Base-by-base conservation (phyloP, 371 early-diverging fungal species). In the Umbelopsis sp. region DNA sequence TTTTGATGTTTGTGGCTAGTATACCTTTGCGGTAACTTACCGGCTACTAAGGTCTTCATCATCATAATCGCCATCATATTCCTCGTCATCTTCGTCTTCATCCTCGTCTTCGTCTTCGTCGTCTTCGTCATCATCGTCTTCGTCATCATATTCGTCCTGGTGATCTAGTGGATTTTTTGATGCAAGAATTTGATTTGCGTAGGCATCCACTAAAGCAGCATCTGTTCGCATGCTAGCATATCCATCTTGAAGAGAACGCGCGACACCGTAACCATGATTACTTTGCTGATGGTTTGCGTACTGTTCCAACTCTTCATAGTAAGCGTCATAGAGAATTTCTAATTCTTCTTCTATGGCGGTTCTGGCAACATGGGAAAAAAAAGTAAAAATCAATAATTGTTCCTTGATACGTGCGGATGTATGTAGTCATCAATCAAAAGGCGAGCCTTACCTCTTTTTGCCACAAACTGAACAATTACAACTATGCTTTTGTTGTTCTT, bases 401-500 rank as follows among this genome's bases (percentile, higher is more conserved):
- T 1, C 41, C 41, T 1, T 41, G 7, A 7, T 38, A 10, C 10
- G 38, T 41, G 7, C 1, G 7, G 7, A 10, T 10, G 4, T 38
- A 38, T 38, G 41, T 5, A 10, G 41, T 41, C 10, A 14, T 45
- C 18, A 18, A 14, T 45, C 18, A 18, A 68, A 62, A 37, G 4
- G 45, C 7, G 18, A 22, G 66, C 57, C 78, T 63, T 79, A 93
- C 91, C 95, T 88, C 74, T 94, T 94, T 71, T 92, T 87, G n/a
- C 95, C 93, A 74, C 97, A 97, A 8, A 93, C 91, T 44, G 92
- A 89, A 75, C 97, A 97, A 45, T 88, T 89, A 72, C 97, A 97
- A 8, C 91, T 90, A 75, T 94, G 93, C 70, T 92, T 91, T 79
- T 95, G 95, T 75, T 97, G 96, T 75, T 97, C 96, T 76, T 93